These are phyloP conservation scores for Lipomyces anomalus DNA, from an alignment of 805 yeast species.

Conservation along the genomic window DNA sequence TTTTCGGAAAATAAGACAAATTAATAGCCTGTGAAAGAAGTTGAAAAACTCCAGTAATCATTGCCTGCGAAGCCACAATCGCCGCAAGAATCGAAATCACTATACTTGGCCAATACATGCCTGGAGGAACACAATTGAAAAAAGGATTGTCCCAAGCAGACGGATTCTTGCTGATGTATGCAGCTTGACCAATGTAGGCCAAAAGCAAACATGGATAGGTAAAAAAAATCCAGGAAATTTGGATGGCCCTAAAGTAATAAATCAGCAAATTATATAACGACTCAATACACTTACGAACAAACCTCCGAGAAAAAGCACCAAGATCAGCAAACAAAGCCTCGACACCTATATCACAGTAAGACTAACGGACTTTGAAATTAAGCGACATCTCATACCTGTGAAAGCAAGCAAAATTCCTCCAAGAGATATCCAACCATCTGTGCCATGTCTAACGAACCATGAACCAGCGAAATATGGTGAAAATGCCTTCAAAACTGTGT, in stretches of 20 bases:
- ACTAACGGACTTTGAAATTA: no score
- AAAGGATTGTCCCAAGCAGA: constrained; percentile 14
- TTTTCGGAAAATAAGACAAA: constrained; percentile 48
- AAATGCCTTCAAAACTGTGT: no score
- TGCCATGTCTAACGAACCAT: constrained; percentile 35
- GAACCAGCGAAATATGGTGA: constrained; percentile 43
- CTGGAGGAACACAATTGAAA: constrained; percentile 17
- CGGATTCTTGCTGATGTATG: constrained; percentile 31
- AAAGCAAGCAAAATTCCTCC: constrained; percentile 48
- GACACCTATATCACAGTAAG: no score
- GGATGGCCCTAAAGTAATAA: constrained; percentile 38
- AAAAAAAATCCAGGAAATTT: constrained; percentile 40
- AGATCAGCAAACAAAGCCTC: constrained; percentile 61
- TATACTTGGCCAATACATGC: no score
- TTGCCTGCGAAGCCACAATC: constrained; percentile 54
- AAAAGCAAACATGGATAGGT: constrained; percentile 50
- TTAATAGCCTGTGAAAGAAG: constrained; percentile 47
- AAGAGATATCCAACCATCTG: constrained; percentile 34
- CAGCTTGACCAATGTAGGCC: constrained; percentile 53
- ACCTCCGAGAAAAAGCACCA: constrained; percentile 44
- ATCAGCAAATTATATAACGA: no score
- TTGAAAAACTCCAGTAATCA: constrained; percentile 49
- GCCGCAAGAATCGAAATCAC: constrained; percentile 40
- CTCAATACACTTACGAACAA: neutral
- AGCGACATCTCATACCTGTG: no score